A percentile compares a stretch with the other conserved stretches of the same genome.
Conservation (phyloP, 495 filamentous ascomycete genomes). For the Lophiostoma macrostomum region DNA sequence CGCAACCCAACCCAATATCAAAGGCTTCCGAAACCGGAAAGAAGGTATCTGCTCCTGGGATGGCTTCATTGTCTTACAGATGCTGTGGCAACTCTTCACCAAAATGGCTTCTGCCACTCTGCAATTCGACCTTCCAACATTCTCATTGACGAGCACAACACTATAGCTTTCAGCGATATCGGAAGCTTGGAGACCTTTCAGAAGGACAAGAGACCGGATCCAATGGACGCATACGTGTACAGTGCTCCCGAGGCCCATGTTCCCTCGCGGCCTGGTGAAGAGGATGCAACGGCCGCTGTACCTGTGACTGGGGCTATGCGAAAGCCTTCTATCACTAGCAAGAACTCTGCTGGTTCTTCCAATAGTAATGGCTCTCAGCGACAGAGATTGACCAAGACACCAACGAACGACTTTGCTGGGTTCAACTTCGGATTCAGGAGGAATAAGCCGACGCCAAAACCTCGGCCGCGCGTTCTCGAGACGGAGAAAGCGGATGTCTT, state of each 20-base stretch:
- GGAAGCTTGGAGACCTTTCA: slow-evolving; percentile 60
- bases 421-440: slow-evolving; percentile 33
- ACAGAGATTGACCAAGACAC: slow-evolving; percentile 22
- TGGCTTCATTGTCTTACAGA: slow-evolving; percentile 88
- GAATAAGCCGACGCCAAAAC: slow-evolving; percentile 21
- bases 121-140: slow-evolving; percentile 82
- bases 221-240: slow-evolving; percentile 84
- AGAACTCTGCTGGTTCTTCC: slow-evolving; percentile 22
- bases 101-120: slow-evolving; percentile 68
- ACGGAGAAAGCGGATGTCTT: slow-evolving; percentile 63
- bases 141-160: slow-evolving; percentile 66
- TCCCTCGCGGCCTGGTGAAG: background rate
- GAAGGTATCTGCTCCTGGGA: slow-evolving; percentile 65
- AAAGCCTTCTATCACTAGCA: slow-evolving; percentile 28
- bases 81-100: slow-evolving; percentile 73
- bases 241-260: slow-evolving; percentile 67
- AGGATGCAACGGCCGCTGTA: background rate
- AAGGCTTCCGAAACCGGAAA: slow-evolving; percentile 65
- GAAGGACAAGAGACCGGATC: slow-evolving; percentile 51
- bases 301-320: slow-evolving; percentile 5
- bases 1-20: slow-evolving; percentile 54
- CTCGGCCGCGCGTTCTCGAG: slow-evolving; percentile 16
- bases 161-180: slow-evolving; percentile 72
- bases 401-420: slow-evolving; percentile 26
- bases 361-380: slow-evolving; percentile 16